Percentiles rank a stretch among this genome's conserved stretches.
Evolutionary conservation across 1,284 basidiomycete species (phyloP).

Genomic region (Gymnopus androsaceus): DNA sequence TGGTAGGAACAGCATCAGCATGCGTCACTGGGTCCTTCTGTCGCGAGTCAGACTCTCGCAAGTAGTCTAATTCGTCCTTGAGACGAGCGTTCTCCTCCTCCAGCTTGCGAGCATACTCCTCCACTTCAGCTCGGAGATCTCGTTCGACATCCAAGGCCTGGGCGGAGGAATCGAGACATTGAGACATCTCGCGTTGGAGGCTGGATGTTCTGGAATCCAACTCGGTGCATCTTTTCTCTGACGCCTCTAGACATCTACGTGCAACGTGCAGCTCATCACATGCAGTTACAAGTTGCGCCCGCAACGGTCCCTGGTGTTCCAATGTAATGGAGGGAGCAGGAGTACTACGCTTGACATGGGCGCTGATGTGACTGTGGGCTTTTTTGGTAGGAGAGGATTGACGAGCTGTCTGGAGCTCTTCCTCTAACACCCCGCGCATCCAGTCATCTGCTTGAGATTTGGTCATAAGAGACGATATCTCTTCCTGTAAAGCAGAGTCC

Average conservation of each 20-base stretch:
- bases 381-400: not conserved
- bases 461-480: constrained; percentile 24
- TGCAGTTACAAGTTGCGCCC: constrained; percentile 21
- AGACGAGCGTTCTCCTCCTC: constrained; percentile 20
- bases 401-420: constrained; percentile 17
- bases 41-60: not conserved
- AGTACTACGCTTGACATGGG: too few relatives aligned
- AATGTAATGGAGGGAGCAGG: constrained; percentile 12
- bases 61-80: constrained; percentile 12
- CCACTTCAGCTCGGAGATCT: constrained; percentile 27
- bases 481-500: constrained; percentile 25
- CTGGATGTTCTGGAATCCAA: constrained; percentile 21
- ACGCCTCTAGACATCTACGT: constrained; percentile 19
- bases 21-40: not conserved
- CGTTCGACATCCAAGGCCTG: constrained; percentile 28
- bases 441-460: constrained; percentile 26
- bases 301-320: constrained; percentile 22
- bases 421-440: constrained; percentile 24
- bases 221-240: constrained; percentile 21
- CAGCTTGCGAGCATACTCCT: constrained; percentile 17
- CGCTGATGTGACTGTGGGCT: not conserved
- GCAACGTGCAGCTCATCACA: constrained; percentile 26
- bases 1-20: not conserved
- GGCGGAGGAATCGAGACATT: constrained; percentile 28
- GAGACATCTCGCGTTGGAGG: constrained; percentile 25